These are phyloP conservation scores for Spizellomyces punctatus DNA, from an alignment of 192 early-diverging fungal species.

Conservation along the genomic window DNA sequence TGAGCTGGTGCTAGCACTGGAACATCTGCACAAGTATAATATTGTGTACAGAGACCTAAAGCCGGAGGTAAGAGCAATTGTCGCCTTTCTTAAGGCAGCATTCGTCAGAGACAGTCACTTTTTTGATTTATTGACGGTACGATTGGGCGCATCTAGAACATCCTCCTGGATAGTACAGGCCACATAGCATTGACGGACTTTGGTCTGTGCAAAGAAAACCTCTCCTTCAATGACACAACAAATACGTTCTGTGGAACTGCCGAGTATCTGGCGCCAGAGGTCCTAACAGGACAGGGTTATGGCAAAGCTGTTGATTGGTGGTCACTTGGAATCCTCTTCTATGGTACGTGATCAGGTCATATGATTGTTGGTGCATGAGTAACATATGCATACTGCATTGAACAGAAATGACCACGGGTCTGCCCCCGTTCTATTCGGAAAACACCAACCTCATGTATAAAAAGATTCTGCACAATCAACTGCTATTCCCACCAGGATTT, in stretches of 20 bases:
- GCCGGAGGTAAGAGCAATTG: slow-evolving; percentile 36
- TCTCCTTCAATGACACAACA: slow-evolving; percentile 47
- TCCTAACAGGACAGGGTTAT: slow-evolving; percentile 71
- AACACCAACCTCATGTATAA: slow-evolving; percentile 64
- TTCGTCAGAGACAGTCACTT: not conserved
- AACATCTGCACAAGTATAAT: slow-evolving; percentile 67
- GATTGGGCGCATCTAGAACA: slow-evolving; percentile 37
- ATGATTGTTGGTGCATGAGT: too few species aligned
- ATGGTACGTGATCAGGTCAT: slow-evolving; percentile 49
- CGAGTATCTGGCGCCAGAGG: slow-evolving; percentile 84
- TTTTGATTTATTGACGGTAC: not conserved
- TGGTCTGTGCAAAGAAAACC: slow-evolving; percentile 73
- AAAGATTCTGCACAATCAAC: slow-evolving; percentile 56
- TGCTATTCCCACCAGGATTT: slow-evolving; percentile 54
- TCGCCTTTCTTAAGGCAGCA: too few species aligned
- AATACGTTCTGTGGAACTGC: slow-evolving; percentile 58
- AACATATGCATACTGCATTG: too few species aligned
- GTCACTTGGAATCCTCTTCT: slow-evolving; percentile 78
- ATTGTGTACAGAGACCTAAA: slow-evolving; percentile 67
- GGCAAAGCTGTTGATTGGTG: slow-evolving; percentile 80
- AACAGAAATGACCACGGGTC: slow-evolving; percentile 61
- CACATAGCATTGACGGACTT: slow-evolving; percentile 79
- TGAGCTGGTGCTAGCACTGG: slow-evolving; percentile 68
- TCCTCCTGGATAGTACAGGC: slow-evolving; percentile 62
- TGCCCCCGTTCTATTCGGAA: slow-evolving; percentile 64